phyloP scores from a whole-genome alignment of 176 grass and related monocot genomes.

The Eleusine coracana region DNA sequence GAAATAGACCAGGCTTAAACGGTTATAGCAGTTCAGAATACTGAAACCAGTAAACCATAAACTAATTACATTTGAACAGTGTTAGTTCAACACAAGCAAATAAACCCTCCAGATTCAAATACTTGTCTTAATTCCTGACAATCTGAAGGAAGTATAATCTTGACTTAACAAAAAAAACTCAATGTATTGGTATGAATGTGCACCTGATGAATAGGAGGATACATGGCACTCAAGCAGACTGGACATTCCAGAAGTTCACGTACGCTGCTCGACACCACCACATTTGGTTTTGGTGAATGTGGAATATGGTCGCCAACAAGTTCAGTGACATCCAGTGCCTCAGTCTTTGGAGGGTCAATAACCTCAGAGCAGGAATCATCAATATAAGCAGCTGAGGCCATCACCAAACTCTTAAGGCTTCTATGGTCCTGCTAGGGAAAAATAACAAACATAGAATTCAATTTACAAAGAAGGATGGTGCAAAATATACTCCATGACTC shows the following conservation, averaged over 20 bases:
- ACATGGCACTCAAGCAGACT: slow-evolving; percentile 80
- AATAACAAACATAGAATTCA: not conserved
- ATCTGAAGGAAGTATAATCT: not conserved
- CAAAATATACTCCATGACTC: not conserved
- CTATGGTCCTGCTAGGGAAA: slow-evolving; percentile 32
- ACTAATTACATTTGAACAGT: not conserved
- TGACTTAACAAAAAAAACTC: not conserved
- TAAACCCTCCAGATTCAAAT: not conserved
- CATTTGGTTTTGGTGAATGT: slow-evolving; percentile 78
- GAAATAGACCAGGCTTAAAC: slow-evolving; percentile 1
- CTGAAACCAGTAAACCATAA: slow-evolving; percentile 32
- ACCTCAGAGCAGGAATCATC: slow-evolving; percentile 75
- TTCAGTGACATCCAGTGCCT: slow-evolving; percentile 76
- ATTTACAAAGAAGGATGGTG: slow-evolving; percentile 1
- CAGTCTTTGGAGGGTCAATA: slow-evolving; percentile 74
- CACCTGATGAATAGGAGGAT: slow-evolving; percentile 88
- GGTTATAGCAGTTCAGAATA: not conserved
- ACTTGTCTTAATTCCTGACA: not conserved
- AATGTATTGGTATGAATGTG: not conserved
- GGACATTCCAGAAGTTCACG: slow-evolving; percentile 84
- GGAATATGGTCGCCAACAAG: slow-evolving; percentile 53
- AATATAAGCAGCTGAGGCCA: slow-evolving; percentile 68
- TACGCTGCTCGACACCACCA: slow-evolving; percentile 73
- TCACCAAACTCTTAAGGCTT: slow-evolving; percentile 33
- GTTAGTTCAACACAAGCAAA: not conserved